Evolutionary conservation across 371 early-diverging fungal genomes (phyloP), one percentile per base, ranked within the genome.

Genomic region (Parasitella parasitica): DNA sequence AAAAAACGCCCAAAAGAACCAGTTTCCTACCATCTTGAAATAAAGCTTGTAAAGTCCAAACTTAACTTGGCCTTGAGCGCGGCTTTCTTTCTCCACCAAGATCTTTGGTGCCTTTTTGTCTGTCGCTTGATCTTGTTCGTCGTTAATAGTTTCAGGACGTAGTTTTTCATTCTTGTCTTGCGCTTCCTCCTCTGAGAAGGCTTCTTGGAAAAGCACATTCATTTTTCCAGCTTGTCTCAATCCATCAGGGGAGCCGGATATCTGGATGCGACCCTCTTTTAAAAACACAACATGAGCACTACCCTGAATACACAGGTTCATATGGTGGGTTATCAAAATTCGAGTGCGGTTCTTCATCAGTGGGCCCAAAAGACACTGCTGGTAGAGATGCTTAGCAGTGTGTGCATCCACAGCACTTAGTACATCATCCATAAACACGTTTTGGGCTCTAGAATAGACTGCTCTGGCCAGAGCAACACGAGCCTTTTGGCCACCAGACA

Each of bases 321-420:
- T 89, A 46, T 94, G 92, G 66, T 97, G 97, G 0, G 96, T 95
- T 11, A 95, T 92, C 28, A 98, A 79, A 13, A 98, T 75, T 13
- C 88, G 76, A 0, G 97, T 96, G 30, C 96, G 85, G 22, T 77
- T 80, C 2, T 67, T 70, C 89, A 97, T 85, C 61, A 94, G 71
- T 27, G 82, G 73, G 9, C 90, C 89, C 34, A 84, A 69, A 30
- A 94, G 61, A 58, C 94, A 94, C 34, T 86, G 72, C 30, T 80
- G 72, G 46, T 89, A 81, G 3, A 98, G 75, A 68, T 92, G 92
- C 54, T 87, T 87, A 8, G 92, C 96, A 2, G 97, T 97, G 38
- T 96, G 95, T 12, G 93, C 77, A 88, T 69, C 97, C 65, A 76
- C 91, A 74, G 85, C 95, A 37, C 88, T 86, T 39, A 96, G 82